Evolutionary conservation across 1,284 basidiomycete genomes (phyloP), one percentile per base, ranked within the genome.

Genomic region (Cystobasidiaceae sp.): DNA sequence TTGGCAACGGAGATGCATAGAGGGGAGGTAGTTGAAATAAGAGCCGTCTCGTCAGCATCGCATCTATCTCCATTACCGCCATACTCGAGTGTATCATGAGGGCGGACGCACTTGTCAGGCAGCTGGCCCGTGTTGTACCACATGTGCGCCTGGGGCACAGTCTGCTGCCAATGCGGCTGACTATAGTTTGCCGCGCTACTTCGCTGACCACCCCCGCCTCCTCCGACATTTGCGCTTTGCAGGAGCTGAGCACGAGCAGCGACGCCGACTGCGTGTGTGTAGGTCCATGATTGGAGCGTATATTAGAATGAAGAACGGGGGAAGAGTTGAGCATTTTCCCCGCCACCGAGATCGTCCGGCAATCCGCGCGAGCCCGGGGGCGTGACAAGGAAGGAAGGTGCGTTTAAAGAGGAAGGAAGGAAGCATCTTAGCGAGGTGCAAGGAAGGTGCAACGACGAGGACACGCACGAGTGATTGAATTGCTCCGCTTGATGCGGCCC

Each of bases 51-150:
- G 37, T 11, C 37, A 39, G 11, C 37, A n/a, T 39, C n/a, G n/a
- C 37, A n/a, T n/a, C 37, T 9, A 39, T 9, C 37, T n/a, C n/a
- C 37, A n/a, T n/a, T n/a, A n/a, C n/a, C n/a, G n/a, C n/a, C n/a
- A n/a, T n/a, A 39, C 9, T 39, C 9, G 37, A 39, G 37, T 9
- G 37, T 9, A 39, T 9, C 23, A 9, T 9, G 49, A 13, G 32
- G 21, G 50, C 5, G 13, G 4, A 52, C 50, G 4, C 44, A 64
- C 61, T 64, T 64, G 13, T 64, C 61, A 2, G 61, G 61, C 43
- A 64, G n/a, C 8, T 25, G 51, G 13, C 44, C 51, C 7, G 51
- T 52, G 34, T 55, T 56, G 45, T 64, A 64, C 61, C 61, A 64
- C 51, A 64, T 55, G 3, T 30, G 60, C 23, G 56, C 17, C n/a